A percentile compares a stretch with the other conserved stretches of the same genome.
Evolutionary conservation across 306 rosid genomes (phyloP).

Genomic region (Vigna reflexopilosa): DNA sequence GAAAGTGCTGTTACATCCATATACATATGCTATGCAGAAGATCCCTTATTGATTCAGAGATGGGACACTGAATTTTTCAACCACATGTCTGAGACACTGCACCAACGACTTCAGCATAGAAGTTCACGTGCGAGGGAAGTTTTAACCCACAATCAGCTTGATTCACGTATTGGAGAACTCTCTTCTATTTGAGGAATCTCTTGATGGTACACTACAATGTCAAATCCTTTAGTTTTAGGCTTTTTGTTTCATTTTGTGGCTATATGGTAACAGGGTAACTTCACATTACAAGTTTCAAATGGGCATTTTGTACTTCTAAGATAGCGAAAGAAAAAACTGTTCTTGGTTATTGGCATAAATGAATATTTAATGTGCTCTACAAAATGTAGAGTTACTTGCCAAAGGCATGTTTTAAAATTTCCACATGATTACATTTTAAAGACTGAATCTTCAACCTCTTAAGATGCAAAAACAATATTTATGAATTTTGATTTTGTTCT

Average conservation of each 20-base stretch:
- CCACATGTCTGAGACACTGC: constrained; percentile 88
- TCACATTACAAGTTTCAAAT: not conserved
- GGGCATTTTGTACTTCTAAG: not conserved
- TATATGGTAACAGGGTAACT: not conserved
- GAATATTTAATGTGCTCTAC: constrained; percentile 4
- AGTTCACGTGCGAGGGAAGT: constrained; percentile 76
- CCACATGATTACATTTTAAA: not conserved
- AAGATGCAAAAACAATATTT: too few relatives aligned
- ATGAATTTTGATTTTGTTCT: too few relatives aligned
- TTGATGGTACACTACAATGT: not conserved
- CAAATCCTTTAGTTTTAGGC: not conserved
- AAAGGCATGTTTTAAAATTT: not conserved
- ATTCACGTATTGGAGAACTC: constrained; percentile 42
- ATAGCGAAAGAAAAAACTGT: too few relatives aligned
- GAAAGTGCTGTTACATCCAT: constrained; percentile 94
- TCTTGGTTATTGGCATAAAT: not conserved
- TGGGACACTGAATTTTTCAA: constrained; percentile 90
- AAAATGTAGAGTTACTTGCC: not conserved
- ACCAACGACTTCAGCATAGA: constrained; percentile 81
- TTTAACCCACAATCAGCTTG: constrained; percentile 56
- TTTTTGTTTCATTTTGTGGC: not conserved
- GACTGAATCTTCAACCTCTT: too few relatives aligned
- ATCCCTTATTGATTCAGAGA: constrained; percentile 74
- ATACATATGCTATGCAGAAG: constrained; percentile 89
- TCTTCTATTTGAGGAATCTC: constrained; percentile 39